Base-by-base conservation (phyloP, 441 rosid genomes). In the Jatropha podagrica region DNA sequence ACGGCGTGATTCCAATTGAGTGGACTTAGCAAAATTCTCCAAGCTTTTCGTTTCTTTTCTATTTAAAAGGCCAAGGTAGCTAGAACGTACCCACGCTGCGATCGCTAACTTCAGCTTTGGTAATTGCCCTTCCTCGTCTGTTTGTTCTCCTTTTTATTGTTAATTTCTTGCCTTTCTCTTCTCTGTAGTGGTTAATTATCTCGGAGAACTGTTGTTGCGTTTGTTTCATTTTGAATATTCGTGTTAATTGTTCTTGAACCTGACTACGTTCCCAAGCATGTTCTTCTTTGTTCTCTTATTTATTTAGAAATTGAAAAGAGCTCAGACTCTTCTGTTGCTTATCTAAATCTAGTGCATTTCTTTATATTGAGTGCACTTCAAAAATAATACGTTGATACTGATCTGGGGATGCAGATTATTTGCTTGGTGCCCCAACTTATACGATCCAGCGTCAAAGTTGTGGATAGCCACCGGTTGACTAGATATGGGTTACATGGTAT, bases 1-100 rank as follows among this genome's bases (percentile, higher is more conserved):
- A 26, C 37, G 58, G 60, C 71, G 58, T 17, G 80, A 82, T 80
- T 79, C 85, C 77, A 64, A 76, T 77, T 66, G 56, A 69, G 58
- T 46, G 80, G 71, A 41, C 54, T 17, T 32, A 66, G 52, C 27
- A 23, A 59, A 44, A 23, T 68, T 58, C 67, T 65, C 70, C 40
- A 5, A 40, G 4, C 38, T 37, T 64, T 20, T 62, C 65, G n/a
- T 52, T 56, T 56, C 23, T 60, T 26, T 37, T 70, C 77, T 82
- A 78, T 83, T 70, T 86, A 80, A 78, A 69, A 49, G 38, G 66
- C 41, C 26, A 17, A 52, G 59, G 3, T 12, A 66, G 18, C 55
- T 4, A 65, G 62, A 51, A 68, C 51, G 42, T 67, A 63, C 46
- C 66, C 76, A 73, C 74, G 75, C 81, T 77, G 84, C 87, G 69